Percentiles rank a stretch among this genome's conserved stretches.
Conservation (phyloP, 805 yeast genomes). For the Ascoidea asiatica region DNA sequence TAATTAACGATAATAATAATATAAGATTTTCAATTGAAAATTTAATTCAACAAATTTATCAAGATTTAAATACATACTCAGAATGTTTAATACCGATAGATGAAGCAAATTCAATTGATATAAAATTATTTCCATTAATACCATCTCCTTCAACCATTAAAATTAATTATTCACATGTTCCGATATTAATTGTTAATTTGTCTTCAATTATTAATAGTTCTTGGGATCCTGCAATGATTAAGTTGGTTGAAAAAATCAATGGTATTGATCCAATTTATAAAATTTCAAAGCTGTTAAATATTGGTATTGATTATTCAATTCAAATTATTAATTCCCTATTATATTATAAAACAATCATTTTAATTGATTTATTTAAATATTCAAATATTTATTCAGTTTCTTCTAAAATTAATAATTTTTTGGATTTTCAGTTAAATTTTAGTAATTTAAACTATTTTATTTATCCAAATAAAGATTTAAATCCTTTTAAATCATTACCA, state of each 20-base stretch:
- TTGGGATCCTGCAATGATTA: conserved; percentile 96
- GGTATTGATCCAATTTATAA: conserved; percentile 75
- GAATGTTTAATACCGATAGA: conserved; percentile 94
- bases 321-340: conserved; percentile 85
- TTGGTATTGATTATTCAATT: conserved; percentile 64
- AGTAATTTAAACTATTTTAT: no score
- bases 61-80: conserved; percentile 87
- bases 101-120: conserved; percentile 78
- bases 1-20: conserved; percentile 1
- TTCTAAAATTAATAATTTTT: conserved; percentile 54
- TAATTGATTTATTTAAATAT: conserved; percentile 83
- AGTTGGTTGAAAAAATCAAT: conserved; percentile 72
- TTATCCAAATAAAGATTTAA: neutral
- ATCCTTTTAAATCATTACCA: conserved; percentile 15
- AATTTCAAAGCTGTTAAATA: conserved; percentile 68
- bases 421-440: conserved; percentile 31
- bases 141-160: conserved; percentile 63
- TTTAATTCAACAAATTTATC: conserved; percentile 78
- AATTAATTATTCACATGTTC: conserved; percentile 74
- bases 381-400: conserved; percentile 83
- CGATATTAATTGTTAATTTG: conserved; percentile 74
- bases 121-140: conserved; percentile 83
- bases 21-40: conserved; percentile 45
- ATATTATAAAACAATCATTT: conserved; percentile 75
- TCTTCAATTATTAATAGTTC: conserved; percentile 66